phyloP scores from a whole-genome alignment of 805 yeast species.

The Monosporozyma siamensis region DNA sequence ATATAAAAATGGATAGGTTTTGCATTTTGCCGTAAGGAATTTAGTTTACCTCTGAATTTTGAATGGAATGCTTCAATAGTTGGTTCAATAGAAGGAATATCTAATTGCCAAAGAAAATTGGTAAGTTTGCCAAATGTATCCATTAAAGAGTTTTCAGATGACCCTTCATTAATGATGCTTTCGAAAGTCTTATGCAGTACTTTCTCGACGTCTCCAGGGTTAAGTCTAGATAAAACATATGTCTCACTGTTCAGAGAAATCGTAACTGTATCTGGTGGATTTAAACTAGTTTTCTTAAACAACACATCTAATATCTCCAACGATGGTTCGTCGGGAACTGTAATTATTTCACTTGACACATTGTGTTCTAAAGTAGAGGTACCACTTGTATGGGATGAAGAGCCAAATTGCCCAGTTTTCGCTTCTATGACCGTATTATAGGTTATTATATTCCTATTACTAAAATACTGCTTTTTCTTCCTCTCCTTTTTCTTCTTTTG shows the following conservation, averaged over 20 bases:
- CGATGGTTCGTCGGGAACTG: neutral
- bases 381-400: slow-evolving; percentile 2
- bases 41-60: slow-evolving; percentile 21
- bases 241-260: slow-evolving; percentile 9
- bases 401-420: slow-evolving; percentile 13
- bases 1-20: slow-evolving; percentile 29
- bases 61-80: slow-evolving; percentile 20
- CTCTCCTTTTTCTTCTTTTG: slow-evolving; percentile 2
- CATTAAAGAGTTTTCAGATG: slow-evolving; percentile 21
- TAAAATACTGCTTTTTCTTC: slow-evolving; percentile 5
- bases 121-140: slow-evolving; percentile 11
- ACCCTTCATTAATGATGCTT: slow-evolving; percentile 18
- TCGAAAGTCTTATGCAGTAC: slow-evolving; percentile 13
- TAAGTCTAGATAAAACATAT: slow-evolving; percentile 17
- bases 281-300: slow-evolving; percentile 6
- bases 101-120: slow-evolving; percentile 15
- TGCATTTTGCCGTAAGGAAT: slow-evolving; percentile 14
- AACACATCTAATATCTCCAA: slow-evolving; percentile 11
- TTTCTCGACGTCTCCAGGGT: slow-evolving; percentile 4
- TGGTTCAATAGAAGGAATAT: slow-evolving; percentile 14
- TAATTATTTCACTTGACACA: neutral
- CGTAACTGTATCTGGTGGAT: slow-evolving; percentile 15
- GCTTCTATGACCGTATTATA: slow-evolving; percentile 25
- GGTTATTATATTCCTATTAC: slow-evolving; percentile 12
- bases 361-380: neutral